Evolutionary conservation across 177 flowering plant species (phyloP).

Genomic region (Vitis hybrid): DNA sequence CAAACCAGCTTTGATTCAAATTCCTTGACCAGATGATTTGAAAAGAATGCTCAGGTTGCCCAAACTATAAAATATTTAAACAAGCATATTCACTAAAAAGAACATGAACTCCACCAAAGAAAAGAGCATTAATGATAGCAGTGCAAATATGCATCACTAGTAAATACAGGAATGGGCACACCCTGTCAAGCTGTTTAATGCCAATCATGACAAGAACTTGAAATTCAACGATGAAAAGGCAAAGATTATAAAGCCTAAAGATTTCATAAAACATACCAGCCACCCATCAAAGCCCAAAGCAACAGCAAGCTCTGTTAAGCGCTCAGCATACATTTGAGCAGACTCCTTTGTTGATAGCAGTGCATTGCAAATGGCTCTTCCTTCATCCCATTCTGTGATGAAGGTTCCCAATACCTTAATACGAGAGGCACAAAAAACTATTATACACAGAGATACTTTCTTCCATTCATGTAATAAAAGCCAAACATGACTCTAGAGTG

Average conservation of each 20-base stretch:
- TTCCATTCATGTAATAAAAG: background rate
- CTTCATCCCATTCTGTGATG: slow-evolving; percentile 89
- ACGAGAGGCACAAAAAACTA: slow-evolving; percentile 6
- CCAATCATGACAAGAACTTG: background rate
- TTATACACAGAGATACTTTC: background rate
- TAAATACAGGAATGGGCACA: background rate
- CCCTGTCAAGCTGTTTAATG: background rate
- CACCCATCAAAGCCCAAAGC: slow-evolving; percentile 92
- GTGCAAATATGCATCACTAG: no score
- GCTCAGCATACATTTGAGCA: slow-evolving; percentile 80
- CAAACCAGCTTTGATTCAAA: no score
- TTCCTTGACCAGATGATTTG: no score
- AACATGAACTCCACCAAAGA: no score
- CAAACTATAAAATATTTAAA: no score
- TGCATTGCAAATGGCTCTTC: slow-evolving; percentile 40
- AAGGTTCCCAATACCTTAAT: slow-evolving; percentile 84
- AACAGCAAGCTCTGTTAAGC: slow-evolving; percentile 74
- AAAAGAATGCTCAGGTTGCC: no score
- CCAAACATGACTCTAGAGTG: background rate
- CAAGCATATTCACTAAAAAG: no score
- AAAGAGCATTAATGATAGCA: no score
- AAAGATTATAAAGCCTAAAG: background rate
- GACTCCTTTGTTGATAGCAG: slow-evolving; percentile 69
- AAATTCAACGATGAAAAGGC: background rate
- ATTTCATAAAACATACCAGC: slow-evolving; percentile 58